Evolutionary conservation across 768 basidiomycete genomes (phyloP), one percentile per base, ranked within the genome.

Genomic region (Phlegmacium glaucopus): DNA sequence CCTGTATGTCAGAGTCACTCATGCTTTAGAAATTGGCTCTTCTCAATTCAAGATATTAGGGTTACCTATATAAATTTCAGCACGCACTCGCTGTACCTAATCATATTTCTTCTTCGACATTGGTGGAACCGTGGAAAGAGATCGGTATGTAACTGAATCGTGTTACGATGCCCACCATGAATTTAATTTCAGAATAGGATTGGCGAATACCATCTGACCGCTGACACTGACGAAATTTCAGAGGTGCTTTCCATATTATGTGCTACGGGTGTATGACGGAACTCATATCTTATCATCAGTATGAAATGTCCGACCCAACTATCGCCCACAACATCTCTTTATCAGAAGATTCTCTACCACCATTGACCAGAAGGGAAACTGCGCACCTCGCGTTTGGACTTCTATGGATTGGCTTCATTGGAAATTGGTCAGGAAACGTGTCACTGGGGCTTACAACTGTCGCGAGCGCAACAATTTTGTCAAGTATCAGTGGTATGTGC

Each of bases 351-450:
- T 30, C 37, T 12, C 39, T 59, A 9, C 51, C 59, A 15, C 64
- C 63, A 25, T 49, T 69, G 29, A 63, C 49, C 30, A 52, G 58
- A n/a, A 61, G 61, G 38, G 84, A 96, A 68, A 98, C 96, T 0
- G 83, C 85, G 6, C 66, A 77, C 32, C 74, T 99, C 10, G 91
- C 95, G 4, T 70, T 80, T 5, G 66, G 76, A 42, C 97, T 97
- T 66, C 92, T 87, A 63, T 75, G 90, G 48, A 71, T 95, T 29
- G 98, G 94, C 91, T 96, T 99, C 58, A 72, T 83, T 30, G 95
- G 94, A 10, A 97, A 98, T 60, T 98, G 94, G 91, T 65, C 83
- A 9, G 70, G 94, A 26, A 96, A 94, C 61, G 86, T 84, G 1
- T 75, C 88, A n/a, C 74, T 98, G 38, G 83, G 79, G 26, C 88